Evolutionary conservation across 345 rosid genomes (phyloP), one percentile per base, ranked within the genome.

Genomic region (Iberis pinnata): DNA sequence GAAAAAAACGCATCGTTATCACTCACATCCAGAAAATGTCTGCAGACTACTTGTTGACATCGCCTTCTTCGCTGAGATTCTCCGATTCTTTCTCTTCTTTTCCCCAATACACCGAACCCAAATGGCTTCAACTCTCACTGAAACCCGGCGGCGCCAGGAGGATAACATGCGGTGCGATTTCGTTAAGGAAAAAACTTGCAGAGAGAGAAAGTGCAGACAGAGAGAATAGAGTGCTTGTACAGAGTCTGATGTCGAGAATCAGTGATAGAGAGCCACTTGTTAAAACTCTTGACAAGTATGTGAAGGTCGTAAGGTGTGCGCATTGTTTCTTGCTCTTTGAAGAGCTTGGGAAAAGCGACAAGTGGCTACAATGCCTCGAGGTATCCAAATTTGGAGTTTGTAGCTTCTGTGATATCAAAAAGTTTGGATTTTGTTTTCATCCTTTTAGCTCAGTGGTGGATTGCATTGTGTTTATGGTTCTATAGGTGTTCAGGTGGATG

Each of bases 401-500:
- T 13, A 40, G 53, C 24, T 60, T 64, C 13, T 46, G 65, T 38
- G 39, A 33, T 7, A 18, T 16, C 0, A 5, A 8, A 33, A 19
- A 45, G 16, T 2, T 40, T 15, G 8, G 43, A 40, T 40, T 40
- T 20, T 40, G 41, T 4, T 20, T 43, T 29, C 16, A 6, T n/a
- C n/a, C n/a, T n/a, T 61, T 51, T 17, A 49, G 49, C 56, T 22
- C 25, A n/a, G n/a, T n/a, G n/a, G n/a, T n/a, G n/a, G n/a, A n/a
- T n/a, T n/a, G n/a, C n/a, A 6, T 5, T 56, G 46, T 57, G 55
- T 26, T n/a, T 50, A 29, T 9, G 35, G 42, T 44, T 48, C 13
- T 59, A 26, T 67, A 86, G 97, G 97, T 86, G 53, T 89, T 86
- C 77, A 86, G 97, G 62, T 89, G 97, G 97, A 89, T 89, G 97